Base-by-base conservation (phyloP, 2,329 filamentous ascomycete genomes). In the Trichoderma sp. region DNA sequence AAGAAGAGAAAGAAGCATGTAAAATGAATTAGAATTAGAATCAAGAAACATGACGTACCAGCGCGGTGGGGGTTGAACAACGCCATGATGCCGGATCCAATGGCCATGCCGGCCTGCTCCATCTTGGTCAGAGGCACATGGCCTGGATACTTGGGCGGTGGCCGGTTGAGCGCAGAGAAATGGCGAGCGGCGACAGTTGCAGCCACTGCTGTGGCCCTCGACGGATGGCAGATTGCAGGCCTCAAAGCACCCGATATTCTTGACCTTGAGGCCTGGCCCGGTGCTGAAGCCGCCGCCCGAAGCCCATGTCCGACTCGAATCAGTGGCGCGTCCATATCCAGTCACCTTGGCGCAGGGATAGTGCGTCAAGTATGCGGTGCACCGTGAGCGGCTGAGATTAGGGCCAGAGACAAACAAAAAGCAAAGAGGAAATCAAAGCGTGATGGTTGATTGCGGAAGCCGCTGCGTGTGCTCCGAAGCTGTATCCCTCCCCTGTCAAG, bases 141-240 rank as follows among this genome's bases (percentile, higher is more conserved):
- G 80, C 94, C 93, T 0, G 92, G 89, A 82, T 98, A 98, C 76
- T 92, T 96, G 69, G 94, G 92, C 31, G 88, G 87, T 62, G 95
- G 95, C 7, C 96, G 92, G 79, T 92, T 92, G 75, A 97, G 88
- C 72, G 93, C 88, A 55, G 94, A 97, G 84, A 97, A 97, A 68
- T 68, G 74, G 59, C 77, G 47, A 24, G 24, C 19, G n/a, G 31
- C 21, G 57, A 21, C 43, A 29, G 27, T 58, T 35, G 53, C n/a
- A 21, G 63, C 8, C 29, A 37, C 21, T 21, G 19, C 43, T 40
- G 53, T 73, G 53, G 67, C 35, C 14, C 72, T 72, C 68, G 73
- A 6, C 72, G 71, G 10, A 71, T 35, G 29, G 72, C 70, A 10
- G 71, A 71, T 68, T 58, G 66, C 64, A 66, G 31, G n/a, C 27